Percentiles rank a stretch among this genome's conserved stretches.
Evolutionary conservation across 129 eudicot genomes (phyloP).

Genomic region (Pseudognaphalium luteoalbum): DNA sequence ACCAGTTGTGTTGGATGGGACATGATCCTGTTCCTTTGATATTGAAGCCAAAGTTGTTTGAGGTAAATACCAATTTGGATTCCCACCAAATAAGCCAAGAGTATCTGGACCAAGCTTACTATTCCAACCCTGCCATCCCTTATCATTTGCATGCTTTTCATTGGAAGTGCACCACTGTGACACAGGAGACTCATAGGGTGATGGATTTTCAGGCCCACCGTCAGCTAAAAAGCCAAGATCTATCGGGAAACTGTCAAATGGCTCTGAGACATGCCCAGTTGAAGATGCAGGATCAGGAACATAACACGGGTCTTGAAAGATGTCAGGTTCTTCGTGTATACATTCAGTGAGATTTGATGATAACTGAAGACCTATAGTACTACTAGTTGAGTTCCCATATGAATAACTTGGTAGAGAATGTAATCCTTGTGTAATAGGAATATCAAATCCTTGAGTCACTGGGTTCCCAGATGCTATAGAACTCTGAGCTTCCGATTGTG

Average conservation of each 20-base stretch:
- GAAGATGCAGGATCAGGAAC: conserved; percentile 68
- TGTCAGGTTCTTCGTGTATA: conserved; percentile 61
- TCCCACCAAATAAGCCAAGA: conserved; percentile 51
- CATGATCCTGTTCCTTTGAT: conserved; percentile 35
- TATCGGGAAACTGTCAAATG: conserved; percentile 68
- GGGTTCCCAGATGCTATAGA: conserved; percentile 31
- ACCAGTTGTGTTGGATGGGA: conserved; percentile 15
- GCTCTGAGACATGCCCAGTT: conserved; percentile 77
- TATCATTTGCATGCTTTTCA: conserved; percentile 38
- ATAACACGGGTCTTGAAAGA: conserved; percentile 83
- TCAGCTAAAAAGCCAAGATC: conserved; percentile 67
- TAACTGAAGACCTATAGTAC: conserved; percentile 29
- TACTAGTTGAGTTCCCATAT: conserved; percentile 32
- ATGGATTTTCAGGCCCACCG: conserved; percentile 46
- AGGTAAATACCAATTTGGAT: conserved; percentile 57
- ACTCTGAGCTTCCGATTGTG: conserved; percentile 53
- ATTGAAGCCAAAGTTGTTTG: conserved; percentile 57
- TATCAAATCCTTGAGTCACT: conserved; percentile 48
- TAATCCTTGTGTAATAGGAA: conserved; percentile 60
- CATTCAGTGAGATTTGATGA: conserved; percentile 44
- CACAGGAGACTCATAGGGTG: conserved; percentile 34
- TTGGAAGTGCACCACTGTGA: conserved; percentile 20
- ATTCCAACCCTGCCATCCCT: conserved; percentile 90
- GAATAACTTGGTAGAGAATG: conserved; percentile 53
- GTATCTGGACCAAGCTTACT: conserved; percentile 69